A percentile compares a stretch with the other conserved stretches of the same genome.
These are phyloP conservation scores for Zymoseptoria ardabiliae DNA, from an alignment of 2,329 filamentous ascomycete species.

Conservation along the genomic window DNA sequence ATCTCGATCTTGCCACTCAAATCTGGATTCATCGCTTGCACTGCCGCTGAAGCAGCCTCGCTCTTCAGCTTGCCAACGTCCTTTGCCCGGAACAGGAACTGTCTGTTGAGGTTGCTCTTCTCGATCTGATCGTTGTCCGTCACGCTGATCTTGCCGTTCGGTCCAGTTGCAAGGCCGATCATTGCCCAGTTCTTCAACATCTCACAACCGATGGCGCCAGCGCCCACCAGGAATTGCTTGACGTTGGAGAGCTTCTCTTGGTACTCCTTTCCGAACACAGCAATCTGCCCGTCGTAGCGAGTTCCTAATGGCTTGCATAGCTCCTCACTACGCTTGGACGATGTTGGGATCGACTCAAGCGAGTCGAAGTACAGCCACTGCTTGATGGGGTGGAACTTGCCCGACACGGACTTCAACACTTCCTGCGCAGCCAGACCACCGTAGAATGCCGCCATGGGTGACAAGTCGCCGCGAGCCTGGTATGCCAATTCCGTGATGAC, in stretches of 20 bases:
- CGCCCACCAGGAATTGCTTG: conserved; percentile 89
- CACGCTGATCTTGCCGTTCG: conserved; percentile 79
- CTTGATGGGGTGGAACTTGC: conserved; percentile 91
- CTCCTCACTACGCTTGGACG: conserved; percentile 69
- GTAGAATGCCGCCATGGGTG: conserved; percentile 89
- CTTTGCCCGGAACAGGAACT: conserved; percentile 88
- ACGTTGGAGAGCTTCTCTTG: conserved; percentile 89
- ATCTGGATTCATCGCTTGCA: conserved; percentile 91
- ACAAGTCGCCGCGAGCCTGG: conserved; percentile 85
- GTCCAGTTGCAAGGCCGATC: conserved; percentile 87
- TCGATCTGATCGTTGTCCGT: conserved; percentile 99
- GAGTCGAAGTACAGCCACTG: conserved; percentile 99
- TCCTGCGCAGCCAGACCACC: conserved; percentile 91
- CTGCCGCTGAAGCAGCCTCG: conserved; percentile 83
- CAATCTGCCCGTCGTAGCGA: conserved; percentile 94
- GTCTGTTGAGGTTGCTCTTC: conserved; percentile 95
- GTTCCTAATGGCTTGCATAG: conserved; percentile 77
- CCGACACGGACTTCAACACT: conserved; percentile 91
- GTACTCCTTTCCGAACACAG: conserved; percentile 86
- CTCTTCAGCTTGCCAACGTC: conserved; percentile 97
- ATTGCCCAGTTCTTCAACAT: conserved; percentile 99
- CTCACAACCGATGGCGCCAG: conserved; percentile 95
- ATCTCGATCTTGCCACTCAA: conserved; percentile 77
- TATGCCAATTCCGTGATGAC: conserved; percentile 87
- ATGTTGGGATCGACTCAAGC: conserved; percentile 82